Evolutionary conservation across 2,329 filamentous ascomycete genomes (phyloP).

Genomic region (Sporothrix luriei): DNA sequence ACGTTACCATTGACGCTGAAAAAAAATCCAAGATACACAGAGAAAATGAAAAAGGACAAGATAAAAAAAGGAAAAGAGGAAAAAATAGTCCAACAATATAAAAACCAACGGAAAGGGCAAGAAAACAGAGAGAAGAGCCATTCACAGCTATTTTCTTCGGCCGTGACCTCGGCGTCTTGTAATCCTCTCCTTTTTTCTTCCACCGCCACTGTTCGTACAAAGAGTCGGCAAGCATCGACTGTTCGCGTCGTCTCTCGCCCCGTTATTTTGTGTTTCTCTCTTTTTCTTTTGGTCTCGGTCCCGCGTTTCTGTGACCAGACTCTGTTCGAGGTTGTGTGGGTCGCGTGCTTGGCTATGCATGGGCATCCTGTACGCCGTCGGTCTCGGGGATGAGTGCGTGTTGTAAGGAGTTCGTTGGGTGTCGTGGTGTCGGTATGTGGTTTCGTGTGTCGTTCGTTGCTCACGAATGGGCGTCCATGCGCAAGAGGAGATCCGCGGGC

Average conservation of each 20-base stretch:
- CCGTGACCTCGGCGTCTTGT: not conserved
- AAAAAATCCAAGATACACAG: not conserved
- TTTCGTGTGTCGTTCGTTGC: not conserved
- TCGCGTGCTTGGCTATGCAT: not conserved
- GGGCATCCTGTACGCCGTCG: too few species aligned
- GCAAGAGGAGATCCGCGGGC: too few species aligned
- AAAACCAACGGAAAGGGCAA: not conserved
- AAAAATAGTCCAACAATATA: constrained; percentile 1
- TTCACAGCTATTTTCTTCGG: not conserved
- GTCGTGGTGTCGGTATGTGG: not conserved
- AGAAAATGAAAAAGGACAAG: not conserved
- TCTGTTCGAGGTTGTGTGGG: not conserved
- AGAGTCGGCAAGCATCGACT: too few species aligned
- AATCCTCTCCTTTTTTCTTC: too few species aligned
- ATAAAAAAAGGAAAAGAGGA: not conserved
- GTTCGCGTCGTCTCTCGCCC: not conserved
- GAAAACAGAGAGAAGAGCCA: not conserved
- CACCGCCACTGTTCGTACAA: constrained; percentile 18
- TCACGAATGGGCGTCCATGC: not conserved
- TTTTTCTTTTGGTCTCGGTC: not conserved
- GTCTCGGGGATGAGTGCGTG: too few species aligned
- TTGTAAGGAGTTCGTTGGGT: not conserved
- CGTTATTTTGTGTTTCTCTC: not conserved
- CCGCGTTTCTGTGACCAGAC: not conserved
- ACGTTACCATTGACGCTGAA: constrained; percentile 8